A percentile compares a stretch with the other conserved stretches of the same genome.
These are phyloP conservation scores for Magnaporthales sp. DNA, from an alignment of 2,329 filamentous ascomycete genomes.

Conservation along the genomic window DNA sequence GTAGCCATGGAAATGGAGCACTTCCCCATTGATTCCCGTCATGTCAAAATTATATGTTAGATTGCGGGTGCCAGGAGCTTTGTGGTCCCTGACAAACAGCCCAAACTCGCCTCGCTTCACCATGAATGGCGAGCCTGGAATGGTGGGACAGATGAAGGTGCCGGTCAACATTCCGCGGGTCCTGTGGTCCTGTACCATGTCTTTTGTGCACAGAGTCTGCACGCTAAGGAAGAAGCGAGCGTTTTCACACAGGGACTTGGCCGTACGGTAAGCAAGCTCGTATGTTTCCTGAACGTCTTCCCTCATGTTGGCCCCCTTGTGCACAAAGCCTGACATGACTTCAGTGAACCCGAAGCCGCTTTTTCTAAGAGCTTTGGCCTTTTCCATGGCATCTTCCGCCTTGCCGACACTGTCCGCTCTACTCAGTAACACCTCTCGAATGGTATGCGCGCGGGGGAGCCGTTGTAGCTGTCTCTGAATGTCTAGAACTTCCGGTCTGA, in stretches of 20 bases:
- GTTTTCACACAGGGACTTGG: constrained; percentile 43
- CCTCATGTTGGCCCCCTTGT: constrained; percentile 29
- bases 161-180: constrained; percentile 48
- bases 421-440: constrained; percentile 24
- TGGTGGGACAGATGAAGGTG: constrained; percentile 46
- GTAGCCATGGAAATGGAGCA: constrained; percentile 51
- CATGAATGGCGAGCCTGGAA: constrained; percentile 51
- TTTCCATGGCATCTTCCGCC: constrained; percentile 28
- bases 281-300: constrained; percentile 42
- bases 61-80: constrained; percentile 47
- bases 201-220: constrained; percentile 42
- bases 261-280: constrained; percentile 41
- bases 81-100: constrained; percentile 43
- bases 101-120: constrained; percentile 49
- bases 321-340: constrained; percentile 55
- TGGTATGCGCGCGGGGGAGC: constrained; percentile 11
- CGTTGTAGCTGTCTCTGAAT: constrained; percentile 9
- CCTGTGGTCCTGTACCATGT: constrained; percentile 34
- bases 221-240: constrained; percentile 52
- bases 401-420: constrained; percentile 18
- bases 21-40: constrained; percentile 40
- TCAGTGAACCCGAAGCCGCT: constrained; percentile 53
- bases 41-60: constrained; percentile 56
- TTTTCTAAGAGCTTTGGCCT: constrained; percentile 33
- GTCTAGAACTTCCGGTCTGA: constrained; percentile 2